Evolutionary conservation across 2,329 filamentous ascomycete species (phyloP), one percentile per base, ranked within the genome.

Genomic region (Fusarium gaditjirri): DNA sequence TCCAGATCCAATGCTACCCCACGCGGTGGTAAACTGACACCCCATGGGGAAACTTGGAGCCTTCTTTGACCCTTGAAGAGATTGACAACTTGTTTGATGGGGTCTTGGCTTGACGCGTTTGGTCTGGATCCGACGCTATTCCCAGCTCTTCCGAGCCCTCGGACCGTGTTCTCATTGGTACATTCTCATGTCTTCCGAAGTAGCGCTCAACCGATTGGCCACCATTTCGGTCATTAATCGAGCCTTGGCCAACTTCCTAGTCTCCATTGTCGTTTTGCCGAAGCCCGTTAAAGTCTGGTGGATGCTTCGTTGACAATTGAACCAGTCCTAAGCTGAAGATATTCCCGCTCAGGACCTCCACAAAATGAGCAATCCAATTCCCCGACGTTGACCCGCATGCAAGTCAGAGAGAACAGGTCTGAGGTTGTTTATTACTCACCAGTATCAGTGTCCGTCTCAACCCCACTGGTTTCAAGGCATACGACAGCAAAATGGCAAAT

Each of bases 21-120:
- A 65, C 50, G 42, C 16, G 25, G 16, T 16, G 16, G 42, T 43
- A 44, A 12, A 39, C n/a, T 27, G 38, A 41, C 31, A 50, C 63
- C 63, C 63, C 63, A 66, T 66, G 63, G 63, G 63, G 63, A 66
- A 66, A 43, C 33, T 59, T 33, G 46, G 25, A 29, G 31, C 29
- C 49, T 65, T 38, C 33, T 21, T 65, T 17, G 17, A 21, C 12
- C 29, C 23, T 21, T 35, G 50, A 57, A 39, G 38, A 43, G n/a
- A 31, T 36, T 65, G 43, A 31, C 41, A 31, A 52, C 33, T 33
- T 29, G 36, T 29, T 36, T 39, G 39, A 36, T 43, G 43, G 39
- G 33, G 43, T 17, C 43, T 66, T 66, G 43, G 63, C 63, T 38
- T 17, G 39, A 36, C 46, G 29, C 38, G 41, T 56, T 36, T 41